Evolutionary conservation across 75 land plant species (phyloP), one percentile per base, ranked within the genome.

Genomic region (Pinus tabuliformis): DNA sequence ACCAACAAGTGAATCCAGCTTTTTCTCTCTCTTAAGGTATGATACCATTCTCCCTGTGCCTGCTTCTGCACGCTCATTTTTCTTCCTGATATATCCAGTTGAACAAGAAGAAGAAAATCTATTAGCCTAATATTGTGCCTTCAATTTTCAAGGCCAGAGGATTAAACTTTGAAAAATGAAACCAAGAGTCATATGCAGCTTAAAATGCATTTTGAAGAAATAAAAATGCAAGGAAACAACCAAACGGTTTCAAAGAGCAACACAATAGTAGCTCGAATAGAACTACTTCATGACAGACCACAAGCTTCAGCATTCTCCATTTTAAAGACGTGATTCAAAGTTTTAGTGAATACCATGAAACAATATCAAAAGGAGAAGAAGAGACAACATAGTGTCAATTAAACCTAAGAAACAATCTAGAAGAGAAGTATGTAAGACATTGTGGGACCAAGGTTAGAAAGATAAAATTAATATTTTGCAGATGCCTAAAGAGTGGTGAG

Each of bases 21-120:
- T 93, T 80, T 81, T 91, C 81, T 96, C 99, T 71, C 99, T 82
- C 59, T 91, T 94, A 45, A 96, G 90, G 77, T 90, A 92, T 76
- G 99, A 91, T 36, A 92, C 99, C 99, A 95, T 94, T 70, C 78
- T 94, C 39, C 99, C 99, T 36, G 90, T 83, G 36, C 97, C 97
- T 59, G 88, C 86, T 84, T 96, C 99, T 17, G 86, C 79, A 59
- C 81, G 60, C 7, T 62, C 77, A 70, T 82, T 77, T 73, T 72
- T 77, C 78, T 62, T 89, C 89, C 96, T 95, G 77, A 60, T 21
- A 26, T 18, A 36, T 33, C 33, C 78, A 76, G 22, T 17, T 57
- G n/a, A 58, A 59, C 24, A 11, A 57, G 13, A 16, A 56, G 11
- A 28, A 15, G 26, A 39, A 39, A 24, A 21, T 45, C 15, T 52